Percentiles rank a stretch among this genome's conserved stretches.
These are phyloP conservation scores for Penicillium subrubescens DNA, from an alignment of 495 filamentous ascomycete species.

Conservation along the genomic window DNA sequence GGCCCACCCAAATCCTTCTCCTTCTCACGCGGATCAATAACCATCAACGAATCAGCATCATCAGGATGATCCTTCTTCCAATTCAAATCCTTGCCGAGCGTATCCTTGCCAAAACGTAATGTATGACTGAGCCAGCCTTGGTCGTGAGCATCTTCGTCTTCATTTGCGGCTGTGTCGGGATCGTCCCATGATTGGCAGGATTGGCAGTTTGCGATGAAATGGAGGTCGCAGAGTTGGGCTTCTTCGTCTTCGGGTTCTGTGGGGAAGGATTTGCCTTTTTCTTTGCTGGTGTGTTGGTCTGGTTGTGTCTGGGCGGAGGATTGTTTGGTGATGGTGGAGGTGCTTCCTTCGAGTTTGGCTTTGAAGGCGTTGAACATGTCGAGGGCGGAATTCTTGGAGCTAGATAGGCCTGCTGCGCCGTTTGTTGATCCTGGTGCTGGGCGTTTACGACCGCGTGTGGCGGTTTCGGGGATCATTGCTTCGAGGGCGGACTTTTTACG, in stretches of 20 bases:
- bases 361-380: constrained; percentile 75
- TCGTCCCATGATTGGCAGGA: constrained; percentile 78
- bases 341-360: constrained; percentile 69
- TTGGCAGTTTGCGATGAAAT: constrained; percentile 91
- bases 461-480: constrained; percentile 78
- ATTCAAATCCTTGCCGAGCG: constrained; percentile 84
- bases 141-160: constrained; percentile 61
- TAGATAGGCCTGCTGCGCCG: constrained; percentile 18
- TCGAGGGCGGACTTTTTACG: constrained; percentile 72
- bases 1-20: constrained; percentile 60
- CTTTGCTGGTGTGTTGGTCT: not conserved
- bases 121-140: constrained; percentile 68
- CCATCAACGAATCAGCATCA: constrained; percentile 84
- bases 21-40: constrained; percentile 92
- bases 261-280: constrained; percentile 20
- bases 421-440: constrained; percentile 55
- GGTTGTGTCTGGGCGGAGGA: not conserved
- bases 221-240: constrained; percentile 76
- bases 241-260: constrained; percentile 61
- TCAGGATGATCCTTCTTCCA: constrained; percentile 88
- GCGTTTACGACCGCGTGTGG: constrained; percentile 78
- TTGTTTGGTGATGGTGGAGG: constrained; percentile 38
- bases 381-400: constrained; percentile 48
- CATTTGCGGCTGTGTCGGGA: constrained; percentile 22
- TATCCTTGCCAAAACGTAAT: constrained; percentile 85